These are phyloP conservation scores for Annulohypoxylon moriforme DNA, from an alignment of 495 filamentous ascomycete species.

Conservation along the genomic window DNA sequence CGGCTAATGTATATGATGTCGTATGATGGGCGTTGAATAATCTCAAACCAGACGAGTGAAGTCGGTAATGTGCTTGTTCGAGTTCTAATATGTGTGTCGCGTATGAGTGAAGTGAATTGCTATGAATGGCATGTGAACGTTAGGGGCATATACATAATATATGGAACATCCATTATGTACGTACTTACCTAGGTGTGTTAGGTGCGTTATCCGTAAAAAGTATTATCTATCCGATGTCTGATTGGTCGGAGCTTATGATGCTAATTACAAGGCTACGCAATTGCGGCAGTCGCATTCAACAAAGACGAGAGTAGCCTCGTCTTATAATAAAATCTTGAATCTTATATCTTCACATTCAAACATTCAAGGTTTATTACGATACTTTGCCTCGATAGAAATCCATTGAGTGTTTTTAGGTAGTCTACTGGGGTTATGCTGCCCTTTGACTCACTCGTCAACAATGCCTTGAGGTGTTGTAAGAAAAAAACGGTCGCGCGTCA, in stretches of 20 bases:
- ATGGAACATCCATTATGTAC: background rate
- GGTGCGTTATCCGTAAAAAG: background rate
- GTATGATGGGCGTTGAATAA: constrained; percentile 49
- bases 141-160: background rate
- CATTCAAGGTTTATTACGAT: background rate
- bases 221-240: constrained; percentile 12
- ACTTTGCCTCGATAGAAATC: background rate
- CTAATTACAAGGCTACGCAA: constrained; percentile 38
- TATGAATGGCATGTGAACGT: background rate
- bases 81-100: background rate
- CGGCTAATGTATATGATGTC: constrained; percentile 56
- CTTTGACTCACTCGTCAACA: constrained; percentile 17
- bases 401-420: background rate
- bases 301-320: constrained; percentile 30
- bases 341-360: background rate
- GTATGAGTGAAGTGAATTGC: background rate
- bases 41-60: constrained; percentile 20
- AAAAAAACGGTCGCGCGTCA: constrained; percentile 3
- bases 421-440: constrained; percentile 22
- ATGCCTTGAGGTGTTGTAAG: constrained; percentile 36
- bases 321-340: constrained; percentile 11
- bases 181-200: constrained; percentile 7
- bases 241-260: constrained; percentile 31
- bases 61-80: background rate
- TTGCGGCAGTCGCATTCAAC: constrained; percentile 27